A percentile compares a stretch with the other conserved stretches of the same genome.
Evolutionary conservation across 352 stramenopile genomes (phyloP).

Genomic region (Thalassiosira hispida): DNA sequence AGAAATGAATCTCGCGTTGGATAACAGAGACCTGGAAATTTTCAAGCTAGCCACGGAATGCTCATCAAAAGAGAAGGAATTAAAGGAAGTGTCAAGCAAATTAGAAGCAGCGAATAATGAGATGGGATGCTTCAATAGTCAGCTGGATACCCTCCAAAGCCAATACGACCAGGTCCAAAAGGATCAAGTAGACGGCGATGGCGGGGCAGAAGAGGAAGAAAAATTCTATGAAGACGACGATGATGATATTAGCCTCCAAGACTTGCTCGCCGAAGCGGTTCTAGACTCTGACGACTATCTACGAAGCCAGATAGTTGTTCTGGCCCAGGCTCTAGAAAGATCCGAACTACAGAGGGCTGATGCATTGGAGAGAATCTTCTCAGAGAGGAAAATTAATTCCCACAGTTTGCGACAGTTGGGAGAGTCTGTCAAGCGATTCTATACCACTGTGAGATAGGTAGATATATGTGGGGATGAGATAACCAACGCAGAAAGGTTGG

Average conservation of each 20-base stretch:
- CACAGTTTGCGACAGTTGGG: slow-evolving; percentile 69
- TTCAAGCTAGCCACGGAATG: slow-evolving; percentile 33
- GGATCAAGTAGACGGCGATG: background rate
- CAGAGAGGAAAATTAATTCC: slow-evolving; percentile 70
- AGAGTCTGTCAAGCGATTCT: slow-evolving; percentile 79
- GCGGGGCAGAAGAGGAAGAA: slow-evolving; percentile 36
- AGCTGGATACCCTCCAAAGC: slow-evolving; percentile 24
- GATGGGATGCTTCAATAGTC: slow-evolving; percentile 22
- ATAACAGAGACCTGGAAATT: slow-evolving; percentile 51
- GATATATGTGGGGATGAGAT: no score
- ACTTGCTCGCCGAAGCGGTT: slow-evolving; percentile 47
- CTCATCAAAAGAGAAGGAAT: slow-evolving; percentile 31
- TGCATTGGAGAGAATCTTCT: slow-evolving; percentile 64
- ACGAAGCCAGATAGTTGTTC: slow-evolving; percentile 65
- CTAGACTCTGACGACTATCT: slow-evolving; percentile 64
- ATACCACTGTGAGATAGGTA: slow-evolving; percentile 70
- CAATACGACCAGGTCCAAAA: slow-evolving; percentile 17
- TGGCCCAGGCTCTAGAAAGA: slow-evolving; percentile 72
- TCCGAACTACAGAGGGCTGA: slow-evolving; percentile 70
- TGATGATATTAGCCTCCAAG: slow-evolving; percentile 51
- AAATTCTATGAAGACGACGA: slow-evolving; percentile 45
- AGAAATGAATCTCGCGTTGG: slow-evolving; percentile 33
- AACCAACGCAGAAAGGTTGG: no score
- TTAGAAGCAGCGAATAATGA: slow-evolving; percentile 34
- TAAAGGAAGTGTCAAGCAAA: slow-evolving; percentile 52